These are phyloP conservation scores for Cyclotella distinguenda DNA, from an alignment of 108 stramenopile species.

Conservation along the genomic window DNA sequence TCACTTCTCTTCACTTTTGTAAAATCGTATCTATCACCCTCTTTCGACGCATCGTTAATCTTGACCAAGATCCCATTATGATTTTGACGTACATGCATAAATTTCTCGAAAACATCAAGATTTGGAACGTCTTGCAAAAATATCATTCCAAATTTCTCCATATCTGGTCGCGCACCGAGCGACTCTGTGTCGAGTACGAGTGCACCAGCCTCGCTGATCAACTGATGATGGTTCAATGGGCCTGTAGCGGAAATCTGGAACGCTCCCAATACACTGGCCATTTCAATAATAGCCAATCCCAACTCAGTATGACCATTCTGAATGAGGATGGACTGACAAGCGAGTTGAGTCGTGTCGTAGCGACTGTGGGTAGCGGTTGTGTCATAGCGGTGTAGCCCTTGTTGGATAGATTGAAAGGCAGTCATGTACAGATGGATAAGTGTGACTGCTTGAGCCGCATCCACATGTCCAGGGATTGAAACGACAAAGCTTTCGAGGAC, in stretches of 20 bases:
- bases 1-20: background rate
- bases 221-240: slow-evolving; percentile 20
- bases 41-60: slow-evolving; percentile 2
- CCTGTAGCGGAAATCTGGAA: slow-evolving; percentile 38
- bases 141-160: slow-evolving; percentile 24
- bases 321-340: slow-evolving; percentile 32
- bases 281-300: slow-evolving; percentile 37
- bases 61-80: slow-evolving; percentile 19
- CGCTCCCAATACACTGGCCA: slow-evolving; percentile 31
- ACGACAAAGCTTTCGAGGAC: background rate
- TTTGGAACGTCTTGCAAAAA: slow-evolving; percentile 30
- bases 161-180: slow-evolving; percentile 19
- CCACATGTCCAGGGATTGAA: slow-evolving; percentile 27
- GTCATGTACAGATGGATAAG: slow-evolving; percentile 27
- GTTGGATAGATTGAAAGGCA: slow-evolving; percentile 30
- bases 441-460: slow-evolving; percentile 29
- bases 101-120: slow-evolving; percentile 22
- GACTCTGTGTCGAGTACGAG: slow-evolving; percentile 27
- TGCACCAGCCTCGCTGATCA: slow-evolving; percentile 28
- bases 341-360: slow-evolving; percentile 17
- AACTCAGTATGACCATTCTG: slow-evolving; percentile 40
- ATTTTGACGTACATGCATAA: slow-evolving; percentile 15
- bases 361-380: slow-evolving; percentile 4
- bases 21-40: background rate
- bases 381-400: background rate